phyloP scores from a whole-genome alignment of 352 stramenopile species.

The Pythium dissotocum region DNA sequence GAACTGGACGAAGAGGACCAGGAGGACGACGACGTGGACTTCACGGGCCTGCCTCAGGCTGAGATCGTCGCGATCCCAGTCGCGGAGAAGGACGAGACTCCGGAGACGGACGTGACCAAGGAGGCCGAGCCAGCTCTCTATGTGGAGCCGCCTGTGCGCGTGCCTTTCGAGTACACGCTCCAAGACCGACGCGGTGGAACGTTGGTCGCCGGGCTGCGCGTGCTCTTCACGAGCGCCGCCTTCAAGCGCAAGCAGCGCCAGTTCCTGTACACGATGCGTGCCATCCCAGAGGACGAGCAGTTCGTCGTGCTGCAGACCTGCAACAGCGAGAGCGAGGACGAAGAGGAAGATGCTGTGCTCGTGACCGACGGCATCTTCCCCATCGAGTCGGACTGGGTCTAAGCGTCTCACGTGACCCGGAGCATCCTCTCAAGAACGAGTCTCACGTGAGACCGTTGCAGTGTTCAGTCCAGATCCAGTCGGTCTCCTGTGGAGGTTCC shows the following conservation, averaged over 20 bases:
- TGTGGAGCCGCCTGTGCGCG: slow-evolving; percentile 42
- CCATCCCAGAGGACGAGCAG: slow-evolving; percentile 35
- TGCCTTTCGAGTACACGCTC: slow-evolving; percentile 50
- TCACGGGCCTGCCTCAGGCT: slow-evolving; percentile 9
- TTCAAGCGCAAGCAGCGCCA: slow-evolving; percentile 58
- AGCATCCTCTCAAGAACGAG: neutral
- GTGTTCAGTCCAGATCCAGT: too few relatives aligned
- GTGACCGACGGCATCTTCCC: slow-evolving; percentile 16
- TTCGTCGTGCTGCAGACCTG: slow-evolving; percentile 13
- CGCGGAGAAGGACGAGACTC: neutral
- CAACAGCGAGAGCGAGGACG: slow-evolving; percentile 15
- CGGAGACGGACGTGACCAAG: neutral
- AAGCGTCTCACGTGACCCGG: neutral
- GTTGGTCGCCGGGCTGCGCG: slow-evolving; percentile 42
- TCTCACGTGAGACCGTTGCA: neutral
- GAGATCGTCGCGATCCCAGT: slow-evolving; percentile 14
- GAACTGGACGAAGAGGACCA: slow-evolving; percentile 21
- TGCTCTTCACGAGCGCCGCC: slow-evolving; percentile 58
- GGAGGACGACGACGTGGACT: slow-evolving; percentile 5
- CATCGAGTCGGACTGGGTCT: slow-evolving; percentile 21
- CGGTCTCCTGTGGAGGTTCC: neutral
- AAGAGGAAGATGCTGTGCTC: slow-evolving; percentile 17
- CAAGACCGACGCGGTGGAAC: slow-evolving; percentile 54
- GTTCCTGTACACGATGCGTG: slow-evolving; percentile 37
- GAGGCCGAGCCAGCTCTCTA: slow-evolving; percentile 3